These are phyloP conservation scores for Pisolithus marmoratus DNA, from an alignment of 768 basidiomycete genomes.

Conservation along the genomic window DNA sequence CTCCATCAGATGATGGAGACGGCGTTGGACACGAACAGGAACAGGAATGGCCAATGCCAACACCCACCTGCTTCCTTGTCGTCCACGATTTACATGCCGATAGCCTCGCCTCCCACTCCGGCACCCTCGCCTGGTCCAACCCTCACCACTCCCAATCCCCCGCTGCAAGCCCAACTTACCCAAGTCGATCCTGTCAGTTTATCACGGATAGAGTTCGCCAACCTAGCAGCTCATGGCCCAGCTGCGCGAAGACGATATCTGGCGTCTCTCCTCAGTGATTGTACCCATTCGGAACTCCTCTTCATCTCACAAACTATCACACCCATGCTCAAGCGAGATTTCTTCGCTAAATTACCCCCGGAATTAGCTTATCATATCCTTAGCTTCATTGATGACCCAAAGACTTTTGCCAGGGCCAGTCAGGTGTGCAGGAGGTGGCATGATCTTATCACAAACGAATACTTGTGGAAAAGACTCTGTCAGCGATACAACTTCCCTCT, in stretches of 20 bases:
- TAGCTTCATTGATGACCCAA: constrained; percentile 68
- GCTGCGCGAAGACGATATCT: constrained; percentile 48
- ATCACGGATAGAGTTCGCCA: constrained; percentile 30
- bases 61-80: background rate
- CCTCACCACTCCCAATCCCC: constrained; percentile 48
- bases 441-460: constrained; percentile 64
- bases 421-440: constrained; percentile 73
- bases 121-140: constrained; percentile 53
- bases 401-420: constrained; percentile 61
- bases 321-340: constrained; percentile 60
- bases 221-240: constrained; percentile 29
- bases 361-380: constrained; percentile 78
- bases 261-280: constrained; percentile 43
- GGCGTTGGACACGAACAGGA: too few relatives aligned
- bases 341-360: constrained; percentile 48
- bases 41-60: background rate
- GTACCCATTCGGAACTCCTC: constrained; percentile 56
- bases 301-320: constrained; percentile 62
- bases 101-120: constrained; percentile 55
- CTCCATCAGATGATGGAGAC: too few relatives aligned
- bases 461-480: constrained; percentile 78
- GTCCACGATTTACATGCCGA: constrained; percentile 43
- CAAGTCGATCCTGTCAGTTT: constrained; percentile 19
- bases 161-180: constrained; percentile 11
- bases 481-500: constrained; percentile 43